Evolutionary conservation across 1,284 basidiomycete species (phyloP).

Genomic region (Apiotrichum siamense): DNA sequence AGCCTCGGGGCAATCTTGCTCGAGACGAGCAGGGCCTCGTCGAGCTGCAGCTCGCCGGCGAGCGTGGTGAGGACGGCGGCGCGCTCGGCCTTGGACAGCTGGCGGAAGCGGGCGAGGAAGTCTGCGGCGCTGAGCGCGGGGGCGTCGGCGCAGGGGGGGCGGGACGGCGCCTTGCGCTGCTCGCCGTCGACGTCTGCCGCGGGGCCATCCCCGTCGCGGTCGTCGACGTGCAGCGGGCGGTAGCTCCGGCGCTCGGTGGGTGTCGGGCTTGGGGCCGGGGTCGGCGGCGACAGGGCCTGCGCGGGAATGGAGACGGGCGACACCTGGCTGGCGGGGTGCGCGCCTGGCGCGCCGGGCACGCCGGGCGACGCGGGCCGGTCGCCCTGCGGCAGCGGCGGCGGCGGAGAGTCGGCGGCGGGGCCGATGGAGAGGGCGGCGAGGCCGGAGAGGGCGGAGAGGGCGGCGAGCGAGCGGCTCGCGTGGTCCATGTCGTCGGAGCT

Average conservation of each 20-base stretch:
- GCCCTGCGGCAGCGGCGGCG: too few species aligned
- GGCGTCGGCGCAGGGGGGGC: neutral
- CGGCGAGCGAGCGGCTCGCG: neutral
- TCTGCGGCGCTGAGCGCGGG: too few species aligned
- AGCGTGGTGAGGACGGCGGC: constrained; percentile 60
- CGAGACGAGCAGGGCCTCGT: constrained; percentile 74
- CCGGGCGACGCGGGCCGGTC: too few species aligned
- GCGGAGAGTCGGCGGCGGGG: too few species aligned
- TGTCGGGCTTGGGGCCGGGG: constrained; percentile 16
- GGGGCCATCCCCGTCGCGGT: neutral
- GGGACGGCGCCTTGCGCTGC: too few species aligned
- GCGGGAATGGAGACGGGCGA: constrained; percentile 18
- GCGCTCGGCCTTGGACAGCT: constrained; percentile 42
- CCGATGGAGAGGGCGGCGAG: neutral
- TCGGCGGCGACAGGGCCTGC: constrained; percentile 17
- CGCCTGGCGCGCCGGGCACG: too few species aligned
- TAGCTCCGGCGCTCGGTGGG: constrained; percentile 16
- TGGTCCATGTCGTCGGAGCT: neutral
- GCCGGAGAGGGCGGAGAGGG: neutral
- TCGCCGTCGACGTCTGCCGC: neutral
- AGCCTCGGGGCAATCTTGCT: constrained; percentile 68
- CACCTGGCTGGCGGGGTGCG: too few species aligned
- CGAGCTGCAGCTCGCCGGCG: constrained; percentile 60
- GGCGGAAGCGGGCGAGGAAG: constrained; percentile 25
- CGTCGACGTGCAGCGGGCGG: constrained; percentile 2